Percentiles rank a stretch among this genome's conserved stretches.
phyloP scores from a whole-genome alignment of 2,329 filamentous ascomycete genomes.

The Colletotrichum sp. region DNA sequence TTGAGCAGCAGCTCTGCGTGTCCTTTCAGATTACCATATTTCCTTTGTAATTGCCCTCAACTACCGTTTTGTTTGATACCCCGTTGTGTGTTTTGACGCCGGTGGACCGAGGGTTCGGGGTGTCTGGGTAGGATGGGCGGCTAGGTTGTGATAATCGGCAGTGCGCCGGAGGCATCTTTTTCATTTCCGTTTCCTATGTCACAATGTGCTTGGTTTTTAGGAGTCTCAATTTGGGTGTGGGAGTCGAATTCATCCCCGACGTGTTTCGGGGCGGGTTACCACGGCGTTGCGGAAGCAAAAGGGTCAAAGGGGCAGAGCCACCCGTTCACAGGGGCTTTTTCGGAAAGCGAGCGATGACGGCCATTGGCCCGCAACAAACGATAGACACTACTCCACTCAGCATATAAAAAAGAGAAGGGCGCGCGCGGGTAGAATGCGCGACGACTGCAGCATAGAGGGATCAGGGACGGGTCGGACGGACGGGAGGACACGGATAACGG shows the following conservation, averaged over 20 bases:
- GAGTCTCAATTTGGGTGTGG: neutral
- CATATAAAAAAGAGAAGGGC: conserved; percentile 20
- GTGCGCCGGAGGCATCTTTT: conserved; percentile 8
- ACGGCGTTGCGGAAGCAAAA: conserved; percentile 19
- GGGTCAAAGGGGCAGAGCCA: conserved; percentile 8
- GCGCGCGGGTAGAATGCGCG: conserved; percentile 8
- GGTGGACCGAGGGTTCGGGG: conserved; percentile 12
- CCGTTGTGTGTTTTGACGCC: conserved; percentile 25
- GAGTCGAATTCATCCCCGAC: neutral
- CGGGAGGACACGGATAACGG: neutral
- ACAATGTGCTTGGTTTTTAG: neutral
- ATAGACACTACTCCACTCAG: conserved; percentile 24
- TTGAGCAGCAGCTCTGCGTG: conserved; percentile 4
- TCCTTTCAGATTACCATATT: conserved; percentile 10
- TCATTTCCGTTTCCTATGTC: neutral
- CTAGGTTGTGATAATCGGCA: conserved; percentile 6
- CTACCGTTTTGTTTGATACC: conserved; percentile 31
- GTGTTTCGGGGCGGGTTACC: neutral
- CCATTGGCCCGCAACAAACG: conserved; percentile 1
- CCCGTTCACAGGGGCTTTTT: neutral
- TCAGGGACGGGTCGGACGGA: conserved; percentile 2
- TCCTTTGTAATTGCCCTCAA: conserved; percentile 28
- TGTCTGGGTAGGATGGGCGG: conserved; percentile 19
- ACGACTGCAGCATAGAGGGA: conserved; percentile 21
- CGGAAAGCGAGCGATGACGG: conserved; percentile 20